Evolutionary conservation across 306 rosid species (phyloP).

Genomic region (Quercus gilva): DNA sequence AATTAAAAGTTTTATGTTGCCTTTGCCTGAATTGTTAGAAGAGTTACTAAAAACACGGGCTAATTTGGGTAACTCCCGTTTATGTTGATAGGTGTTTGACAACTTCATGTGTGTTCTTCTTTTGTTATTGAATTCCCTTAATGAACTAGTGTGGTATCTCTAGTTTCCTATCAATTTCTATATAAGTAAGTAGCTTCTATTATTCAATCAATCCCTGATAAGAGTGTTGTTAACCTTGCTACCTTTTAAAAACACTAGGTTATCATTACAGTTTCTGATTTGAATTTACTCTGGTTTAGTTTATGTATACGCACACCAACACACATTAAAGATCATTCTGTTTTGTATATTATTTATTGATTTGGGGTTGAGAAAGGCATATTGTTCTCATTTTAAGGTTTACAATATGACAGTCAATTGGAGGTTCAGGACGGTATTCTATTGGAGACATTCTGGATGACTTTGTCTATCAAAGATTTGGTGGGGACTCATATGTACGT

Average conservation of each 20-base stretch:
- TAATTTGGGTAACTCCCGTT: neutral
- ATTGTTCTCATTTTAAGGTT: neutral
- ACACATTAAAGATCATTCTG: neutral
- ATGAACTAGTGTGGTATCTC: neutral
- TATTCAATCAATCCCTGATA: neutral
- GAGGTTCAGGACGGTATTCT: conserved; percentile 44
- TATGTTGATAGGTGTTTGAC: neutral
- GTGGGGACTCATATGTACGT: conserved; percentile 63
- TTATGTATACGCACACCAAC: neutral
- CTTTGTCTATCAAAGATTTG: conserved; percentile 59
- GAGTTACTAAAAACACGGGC: neutral
- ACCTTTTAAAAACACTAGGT: too few relatives aligned
- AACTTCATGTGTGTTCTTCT: neutral
- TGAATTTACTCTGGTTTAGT: too few relatives aligned
- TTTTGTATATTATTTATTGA: neutral
- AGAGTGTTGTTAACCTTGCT: neutral
- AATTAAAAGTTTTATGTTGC: neutral
- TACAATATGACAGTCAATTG: conserved; percentile 41
- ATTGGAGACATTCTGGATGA: conserved; percentile 81
- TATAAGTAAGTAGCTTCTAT: neutral
- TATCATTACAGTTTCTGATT: too few relatives aligned
- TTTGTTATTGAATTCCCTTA: neutral
- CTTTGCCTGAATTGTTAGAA: neutral
- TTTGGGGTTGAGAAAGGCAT: neutral
- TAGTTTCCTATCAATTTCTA: neutral